Evolutionary conservation across 2,329 filamentous ascomycete species (phyloP).

Genomic region (Hypoxylon sp.): DNA sequence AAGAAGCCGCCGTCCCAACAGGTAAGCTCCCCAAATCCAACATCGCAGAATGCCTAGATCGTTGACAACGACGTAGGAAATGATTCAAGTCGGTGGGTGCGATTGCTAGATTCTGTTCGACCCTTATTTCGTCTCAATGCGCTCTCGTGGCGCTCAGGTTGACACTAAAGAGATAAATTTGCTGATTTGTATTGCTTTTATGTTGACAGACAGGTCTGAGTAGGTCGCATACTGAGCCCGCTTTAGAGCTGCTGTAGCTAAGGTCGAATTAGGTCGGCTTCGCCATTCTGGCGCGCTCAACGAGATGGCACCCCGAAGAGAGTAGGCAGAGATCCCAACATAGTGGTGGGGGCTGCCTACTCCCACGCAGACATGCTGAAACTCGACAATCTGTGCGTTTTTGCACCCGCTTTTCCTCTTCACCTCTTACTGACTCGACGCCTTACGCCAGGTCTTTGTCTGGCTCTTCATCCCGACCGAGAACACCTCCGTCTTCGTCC

Average conservation of each 20-base stretch:
- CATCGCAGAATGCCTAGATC: constrained; percentile 28
- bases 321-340: constrained; percentile 72
- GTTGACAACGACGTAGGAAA: constrained; percentile 78
- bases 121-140: constrained; percentile 21
- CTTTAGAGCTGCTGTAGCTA: constrained; percentile 19
- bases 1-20: constrained; percentile 80
- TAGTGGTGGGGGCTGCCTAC: constrained; percentile 94
- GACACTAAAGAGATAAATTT: constrained; percentile 23
- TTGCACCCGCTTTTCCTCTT: not conserved
- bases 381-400: constrained; percentile 79
- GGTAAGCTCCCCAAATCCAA: constrained; percentile 64
- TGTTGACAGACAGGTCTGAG: constrained; percentile 71
- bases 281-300: constrained; percentile 87
- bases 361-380: constrained; percentile 96
- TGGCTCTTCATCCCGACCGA: constrained; percentile 74
- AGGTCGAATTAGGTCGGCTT: constrained; percentile 74
- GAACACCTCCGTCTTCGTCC: constrained; percentile 79
- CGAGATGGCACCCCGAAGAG: constrained; percentile 68
- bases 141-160: constrained; percentile 33
- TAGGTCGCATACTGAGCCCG: constrained; percentile 59
- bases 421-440: constrained; percentile 27
- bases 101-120: not conserved
- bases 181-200: constrained; percentile 41
- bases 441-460: constrained; percentile 68
- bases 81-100: constrained; percentile 96